These are phyloP conservation scores for Irpex sp. DNA, from an alignment of 1,284 basidiomycete species.

Conservation along the genomic window DNA sequence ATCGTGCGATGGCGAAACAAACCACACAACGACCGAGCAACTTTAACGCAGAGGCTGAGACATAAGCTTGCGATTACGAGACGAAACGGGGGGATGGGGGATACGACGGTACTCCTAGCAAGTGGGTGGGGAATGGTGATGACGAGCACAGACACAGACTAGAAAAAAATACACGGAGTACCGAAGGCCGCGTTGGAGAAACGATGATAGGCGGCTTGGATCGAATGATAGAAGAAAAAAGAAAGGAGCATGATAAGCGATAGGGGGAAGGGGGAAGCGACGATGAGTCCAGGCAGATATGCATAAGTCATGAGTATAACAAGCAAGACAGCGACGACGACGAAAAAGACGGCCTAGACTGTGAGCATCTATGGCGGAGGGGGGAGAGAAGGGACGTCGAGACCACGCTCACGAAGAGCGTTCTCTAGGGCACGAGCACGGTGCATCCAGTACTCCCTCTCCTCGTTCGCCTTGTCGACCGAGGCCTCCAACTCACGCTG, in stretches of 20 bases:
- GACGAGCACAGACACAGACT: conserved; percentile 8
- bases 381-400: conserved; percentile 38
- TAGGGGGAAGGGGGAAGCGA: conserved; percentile 4
- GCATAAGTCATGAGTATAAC: conserved; percentile 24
- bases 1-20: background rate
- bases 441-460: conserved; percentile 53
- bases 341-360: conserved; percentile 10
- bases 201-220: conserved; percentile 12
- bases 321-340: conserved; percentile 6
- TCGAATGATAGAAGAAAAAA: conserved; percentile 8
- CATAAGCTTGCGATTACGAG: background rate
- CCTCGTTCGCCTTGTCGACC: conserved; percentile 42
- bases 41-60: background rate
- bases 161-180: conserved; percentile 37
- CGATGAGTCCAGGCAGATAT: conserved; percentile 15
- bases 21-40: background rate
- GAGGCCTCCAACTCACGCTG: conserved; percentile 57
- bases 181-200: conserved; percentile 35
- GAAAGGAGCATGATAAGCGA: conserved; percentile 7
- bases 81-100: conserved; percentile 23
- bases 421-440: conserved; percentile 42
- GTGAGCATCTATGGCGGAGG: conserved; percentile 20
- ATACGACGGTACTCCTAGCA: conserved; percentile 48
- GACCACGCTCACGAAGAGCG: conserved; percentile 43
- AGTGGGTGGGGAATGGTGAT: conserved; percentile 35